Evolutionary conservation across 2,329 filamentous ascomycete genomes (phyloP).

Genomic region (Cercospora zeina): DNA sequence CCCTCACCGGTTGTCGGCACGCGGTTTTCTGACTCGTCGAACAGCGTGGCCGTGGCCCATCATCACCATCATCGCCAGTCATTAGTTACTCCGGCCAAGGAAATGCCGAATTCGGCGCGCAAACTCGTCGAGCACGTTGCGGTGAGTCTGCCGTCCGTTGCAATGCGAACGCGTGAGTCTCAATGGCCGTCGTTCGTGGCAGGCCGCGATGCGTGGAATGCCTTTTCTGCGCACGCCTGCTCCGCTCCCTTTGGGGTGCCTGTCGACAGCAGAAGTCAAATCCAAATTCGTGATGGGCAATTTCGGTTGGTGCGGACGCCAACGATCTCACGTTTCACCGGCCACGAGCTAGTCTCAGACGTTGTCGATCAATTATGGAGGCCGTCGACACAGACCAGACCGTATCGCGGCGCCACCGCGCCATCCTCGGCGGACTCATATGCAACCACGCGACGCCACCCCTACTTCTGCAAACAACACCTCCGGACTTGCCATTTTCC

Average conservation of each 20-base stretch:
- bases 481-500: slow-evolving; percentile 16
- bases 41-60: background rate
- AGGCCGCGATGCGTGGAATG: background rate
- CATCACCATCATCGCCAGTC: background rate
- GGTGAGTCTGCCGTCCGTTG: background rate
- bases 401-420: slow-evolving; percentile 7
- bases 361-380: slow-evolving; percentile 14
- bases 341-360: background rate
- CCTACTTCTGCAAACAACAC: slow-evolving; percentile 13
- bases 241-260: background rate
- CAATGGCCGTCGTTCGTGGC: background rate
- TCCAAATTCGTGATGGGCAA: slow-evolving; percentile 1
- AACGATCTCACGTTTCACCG: slow-evolving; percentile 14
- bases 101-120: background rate
- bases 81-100: too few relatives aligned
- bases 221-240: background rate
- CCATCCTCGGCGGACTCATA: slow-evolving; percentile 7
- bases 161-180: slow-evolving; percentile 1
- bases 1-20: background rate
- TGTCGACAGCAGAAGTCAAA: slow-evolving; percentile 7
- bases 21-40: background rate
- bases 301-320: slow-evolving; percentile 12
- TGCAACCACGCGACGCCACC: slow-evolving; percentile 19
- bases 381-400: slow-evolving; percentile 8
- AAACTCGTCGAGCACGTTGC: background rate